These are phyloP conservation scores for Peronospora destructor DNA, from an alignment of 352 stramenopile genomes.

Conservation along the genomic window DNA sequence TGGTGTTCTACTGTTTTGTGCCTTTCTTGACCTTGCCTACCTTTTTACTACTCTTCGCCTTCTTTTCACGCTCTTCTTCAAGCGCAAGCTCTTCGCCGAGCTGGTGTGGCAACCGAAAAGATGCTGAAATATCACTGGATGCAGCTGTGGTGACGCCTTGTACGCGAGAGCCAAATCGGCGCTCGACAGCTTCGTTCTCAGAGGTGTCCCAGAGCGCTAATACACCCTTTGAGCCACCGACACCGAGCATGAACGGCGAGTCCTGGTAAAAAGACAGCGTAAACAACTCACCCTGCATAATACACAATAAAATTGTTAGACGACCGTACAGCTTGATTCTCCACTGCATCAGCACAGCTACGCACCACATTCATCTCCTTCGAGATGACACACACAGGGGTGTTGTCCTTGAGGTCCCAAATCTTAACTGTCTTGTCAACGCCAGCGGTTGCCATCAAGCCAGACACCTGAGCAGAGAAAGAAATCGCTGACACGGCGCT, in stretches of 20 bases:
- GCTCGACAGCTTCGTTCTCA: constrained; percentile 82
- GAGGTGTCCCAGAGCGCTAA: constrained; percentile 87
- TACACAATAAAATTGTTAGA: constrained; percentile 6
- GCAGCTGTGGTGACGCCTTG: constrained; percentile 26
- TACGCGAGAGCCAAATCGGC: constrained; percentile 73
- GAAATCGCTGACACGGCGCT: constrained; percentile 79
- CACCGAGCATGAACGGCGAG: constrained; percentile 82
- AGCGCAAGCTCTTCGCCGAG: constrained; percentile 68
- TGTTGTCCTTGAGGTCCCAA: constrained; percentile 88
- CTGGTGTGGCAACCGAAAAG: constrained; percentile 68
- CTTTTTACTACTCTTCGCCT: constrained; percentile 49
- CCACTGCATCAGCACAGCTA: constrained; percentile 15
- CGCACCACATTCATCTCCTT: constrained; percentile 90
- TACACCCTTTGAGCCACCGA: constrained; percentile 84
- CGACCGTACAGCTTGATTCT: background rate
- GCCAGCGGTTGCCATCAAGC: constrained; percentile 92
- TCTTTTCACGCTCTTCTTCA: constrained; percentile 61
- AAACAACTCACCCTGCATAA: constrained; percentile 80
- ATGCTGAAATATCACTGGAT: constrained; percentile 52
- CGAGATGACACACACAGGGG: constrained; percentile 73
- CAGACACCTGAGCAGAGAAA: constrained; percentile 82
- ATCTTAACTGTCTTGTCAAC: constrained; percentile 98
- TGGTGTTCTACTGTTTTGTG: constrained; percentile 33
- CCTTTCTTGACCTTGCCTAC: constrained; percentile 30
- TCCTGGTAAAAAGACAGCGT: constrained; percentile 87